phyloP scores from a whole-genome alignment of 2,329 filamentous ascomycete species.

The Leptographium procerum region DNA sequence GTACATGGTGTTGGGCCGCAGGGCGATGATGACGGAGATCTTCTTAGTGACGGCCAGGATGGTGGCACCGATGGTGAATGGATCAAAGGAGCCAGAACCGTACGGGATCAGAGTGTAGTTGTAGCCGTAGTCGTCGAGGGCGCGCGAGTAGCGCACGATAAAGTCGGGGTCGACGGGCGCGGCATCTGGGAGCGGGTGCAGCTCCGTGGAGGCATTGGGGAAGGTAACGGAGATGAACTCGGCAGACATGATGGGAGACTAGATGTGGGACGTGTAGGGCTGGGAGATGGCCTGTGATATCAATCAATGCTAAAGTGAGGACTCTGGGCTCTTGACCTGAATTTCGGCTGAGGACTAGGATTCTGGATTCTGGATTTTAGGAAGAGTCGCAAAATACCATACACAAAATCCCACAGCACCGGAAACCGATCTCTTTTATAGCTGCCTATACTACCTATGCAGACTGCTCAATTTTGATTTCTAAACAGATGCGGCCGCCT shows the following conservation, averaged over 20 bases:
- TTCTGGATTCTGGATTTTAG: too few species aligned
- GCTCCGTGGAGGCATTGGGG: conserved; percentile 44
- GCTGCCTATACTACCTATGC: too few species aligned
- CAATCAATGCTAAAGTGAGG: too few species aligned
- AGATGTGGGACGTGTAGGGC: not conserved
- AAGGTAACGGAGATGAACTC: conserved; percentile 51
- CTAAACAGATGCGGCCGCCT: not conserved
- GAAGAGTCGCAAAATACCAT: too few species aligned
- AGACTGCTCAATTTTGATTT: not conserved
- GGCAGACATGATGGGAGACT: conserved; percentile 23
- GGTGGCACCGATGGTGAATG: conserved; percentile 47
- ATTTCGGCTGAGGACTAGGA: too few species aligned
- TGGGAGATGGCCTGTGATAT: too few species aligned
- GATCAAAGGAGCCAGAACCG: conserved; percentile 41
- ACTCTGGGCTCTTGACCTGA: too few species aligned
- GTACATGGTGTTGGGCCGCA: conserved; percentile 50
- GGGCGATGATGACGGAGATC: conserved; percentile 48
- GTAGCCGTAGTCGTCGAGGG: conserved; percentile 47
- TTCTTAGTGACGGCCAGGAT: conserved; percentile 46
- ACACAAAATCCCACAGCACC: too few species aligned
- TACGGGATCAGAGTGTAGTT: conserved; percentile 53
- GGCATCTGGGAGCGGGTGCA: conserved; percentile 40
- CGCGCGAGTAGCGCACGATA: conserved; percentile 43
- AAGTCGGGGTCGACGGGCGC: conserved; percentile 39
- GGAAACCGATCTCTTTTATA: not conserved